Evolutionary conservation across 1,139 yeast genomes (phyloP).

Genomic region (Pichia sp.): DNA sequence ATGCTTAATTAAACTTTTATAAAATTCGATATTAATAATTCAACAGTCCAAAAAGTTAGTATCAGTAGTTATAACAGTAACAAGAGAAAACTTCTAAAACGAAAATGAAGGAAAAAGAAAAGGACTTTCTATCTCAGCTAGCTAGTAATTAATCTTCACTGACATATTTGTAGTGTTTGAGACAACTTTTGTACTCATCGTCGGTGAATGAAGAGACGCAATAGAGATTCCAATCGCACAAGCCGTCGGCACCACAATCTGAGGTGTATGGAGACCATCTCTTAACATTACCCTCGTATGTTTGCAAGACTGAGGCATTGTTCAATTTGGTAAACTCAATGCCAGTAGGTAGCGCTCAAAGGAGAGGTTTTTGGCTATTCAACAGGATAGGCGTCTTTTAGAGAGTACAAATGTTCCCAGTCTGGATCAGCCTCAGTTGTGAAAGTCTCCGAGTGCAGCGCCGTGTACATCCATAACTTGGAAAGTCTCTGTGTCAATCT

Average conservation of each 20-base stretch:
- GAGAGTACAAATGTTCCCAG: slow-evolving; percentile 53
- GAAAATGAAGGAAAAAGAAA: not conserved
- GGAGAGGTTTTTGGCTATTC: slow-evolving; percentile 51
- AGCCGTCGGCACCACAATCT: slow-evolving; percentile 35
- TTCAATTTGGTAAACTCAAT: slow-evolving; percentile 32
- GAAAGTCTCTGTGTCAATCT: slow-evolving; percentile 60
- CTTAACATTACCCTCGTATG: slow-evolving; percentile 43
- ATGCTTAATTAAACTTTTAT: not conserved
- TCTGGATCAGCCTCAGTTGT: slow-evolving; percentile 47
- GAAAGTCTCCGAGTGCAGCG: slow-evolving; percentile 47
- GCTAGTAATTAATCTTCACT: not conserved
- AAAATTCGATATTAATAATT: not conserved
- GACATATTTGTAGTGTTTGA: slow-evolving; percentile 8
- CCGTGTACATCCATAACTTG: slow-evolving; percentile 57
- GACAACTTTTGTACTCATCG: slow-evolving; percentile 30
- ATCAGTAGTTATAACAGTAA: too few relatives aligned
- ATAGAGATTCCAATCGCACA: slow-evolving; percentile 42
- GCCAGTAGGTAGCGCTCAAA: slow-evolving; percentile 59
- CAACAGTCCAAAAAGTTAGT: not conserved
- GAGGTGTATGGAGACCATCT: slow-evolving; percentile 51
- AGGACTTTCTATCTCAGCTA: not conserved
- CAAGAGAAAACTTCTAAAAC: not conserved
- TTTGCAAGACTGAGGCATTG: slow-evolving; percentile 15
- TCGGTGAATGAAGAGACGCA: slow-evolving; percentile 37
- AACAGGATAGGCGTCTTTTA: slow-evolving; percentile 42